Evolutionary conservation across 2,329 filamentous ascomycete genomes (phyloP), one percentile per base, ranked within the genome.

Genomic region (Diaporthe citrichinensis): DNA sequence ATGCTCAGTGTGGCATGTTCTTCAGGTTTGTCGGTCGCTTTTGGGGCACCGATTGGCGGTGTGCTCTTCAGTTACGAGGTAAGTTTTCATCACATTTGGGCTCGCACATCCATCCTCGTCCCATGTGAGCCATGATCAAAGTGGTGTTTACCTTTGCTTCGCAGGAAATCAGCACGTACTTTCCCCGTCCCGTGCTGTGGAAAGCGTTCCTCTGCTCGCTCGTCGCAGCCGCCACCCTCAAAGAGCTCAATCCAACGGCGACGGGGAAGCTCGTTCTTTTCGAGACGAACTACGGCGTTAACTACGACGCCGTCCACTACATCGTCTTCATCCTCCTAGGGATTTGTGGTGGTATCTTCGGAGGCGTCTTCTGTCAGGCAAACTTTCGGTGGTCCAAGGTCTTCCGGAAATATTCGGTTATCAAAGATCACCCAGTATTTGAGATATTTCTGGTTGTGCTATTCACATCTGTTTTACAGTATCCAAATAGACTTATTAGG

Each of bases 231-330:
- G 86, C 91, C 62, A 85, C 89, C 5, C 83, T 92, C 31, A 90
- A 88, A 78, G 86, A 86, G 3, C 84, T 92, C n/a, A 91, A 92
- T 78, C 90, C 90, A 0, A 91, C 85, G 1, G 89, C 89, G 0
- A 92, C 90, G 0, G 90, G 90, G 3, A 91, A 91, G 78, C 83
- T 92, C 5, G 89, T 91, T 0, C 85, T 92, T 7, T 92, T 91
- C 79, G 89, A 92, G 78, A 91, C 90, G 6, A 87, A 89, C 69
- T 92, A 91, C 76, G 89, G 88, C 6, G 87, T 87, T 3, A 85
- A 87, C n/a, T 92, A 91, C 78, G 80, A 86, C n/a, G 81, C 87
- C 1, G 79, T 87, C 14, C 89, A 92, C 78, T 91, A 91, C 78
- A 78, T 90, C 3, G 85, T 91, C 46, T 92, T 92, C 79, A 82